phyloP scores from a whole-genome alignment of 306 rosid species.

The Prunus fruticosa region DNA sequence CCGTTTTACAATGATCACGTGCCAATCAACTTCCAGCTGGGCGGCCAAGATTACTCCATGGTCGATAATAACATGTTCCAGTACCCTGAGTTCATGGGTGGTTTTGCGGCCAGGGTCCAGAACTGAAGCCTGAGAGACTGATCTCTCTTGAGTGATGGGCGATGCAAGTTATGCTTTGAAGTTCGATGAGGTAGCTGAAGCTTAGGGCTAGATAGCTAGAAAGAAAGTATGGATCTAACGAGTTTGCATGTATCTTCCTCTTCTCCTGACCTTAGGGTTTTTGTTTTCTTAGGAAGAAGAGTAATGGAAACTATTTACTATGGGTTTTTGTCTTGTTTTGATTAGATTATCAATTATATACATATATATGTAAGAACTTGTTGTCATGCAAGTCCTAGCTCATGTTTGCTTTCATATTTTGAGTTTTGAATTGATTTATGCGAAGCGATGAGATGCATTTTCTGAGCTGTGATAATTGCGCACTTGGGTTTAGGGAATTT shows the following conservation, averaged over 20 bases:
- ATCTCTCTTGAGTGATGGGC: too few species aligned
- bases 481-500: neutral
- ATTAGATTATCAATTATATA: neutral
- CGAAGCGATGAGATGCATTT: too few species aligned
- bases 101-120: constrained; percentile 50
- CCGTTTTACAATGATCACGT: constrained; percentile 4
- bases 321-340: neutral
- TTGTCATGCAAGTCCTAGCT: too few species aligned
- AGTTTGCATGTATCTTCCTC: neutral
- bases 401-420: too few species aligned
- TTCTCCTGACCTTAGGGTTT: neutral
- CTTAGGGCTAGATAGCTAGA: neutral
- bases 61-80: constrained; percentile 47
- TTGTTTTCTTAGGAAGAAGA: neutral
- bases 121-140: neutral
- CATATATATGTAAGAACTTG: too few species aligned
- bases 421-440: too few species aligned
- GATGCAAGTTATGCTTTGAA: too few species aligned
- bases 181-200: constrained; percentile 3
- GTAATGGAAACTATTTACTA: neutral
- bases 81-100: constrained; percentile 48
- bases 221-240: neutral
- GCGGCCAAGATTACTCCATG: constrained; percentile 17
- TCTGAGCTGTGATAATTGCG: neutral
- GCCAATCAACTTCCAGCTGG: constrained; percentile 22